Percentiles rank a stretch among this genome's conserved stretches.
Evolutionary conservation across 2,329 filamentous ascomycete genomes (phyloP).

Genomic region (Pseudogymnoascus sp.): DNA sequence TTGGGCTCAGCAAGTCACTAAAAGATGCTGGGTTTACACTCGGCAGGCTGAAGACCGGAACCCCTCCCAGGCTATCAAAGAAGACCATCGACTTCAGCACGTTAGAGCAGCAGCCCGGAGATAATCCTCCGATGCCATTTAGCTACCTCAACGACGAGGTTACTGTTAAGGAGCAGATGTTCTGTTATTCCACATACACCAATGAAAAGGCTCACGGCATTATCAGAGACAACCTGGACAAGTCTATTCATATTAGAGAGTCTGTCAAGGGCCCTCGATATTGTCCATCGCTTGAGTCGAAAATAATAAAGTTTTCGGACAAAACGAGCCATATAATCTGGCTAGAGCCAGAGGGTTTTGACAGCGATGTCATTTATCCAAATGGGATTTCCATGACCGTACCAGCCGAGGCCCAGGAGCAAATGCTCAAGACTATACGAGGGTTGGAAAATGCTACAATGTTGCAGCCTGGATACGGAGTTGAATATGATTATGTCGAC

Average conservation of each 20-base stretch:
- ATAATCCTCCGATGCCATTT: conserved; percentile 81
- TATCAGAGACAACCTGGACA: conserved; percentile 82
- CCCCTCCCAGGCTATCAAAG: conserved; percentile 76
- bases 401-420: conserved; percentile 75
- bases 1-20: conserved; percentile 84
- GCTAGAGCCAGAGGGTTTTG: conserved; percentile 93
- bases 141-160: conserved; percentile 80
- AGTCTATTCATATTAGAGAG: conserved; percentile 92
- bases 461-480: conserved; percentile 92
- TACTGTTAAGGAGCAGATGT: conserved; percentile 69
- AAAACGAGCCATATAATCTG: conserved; percentile 82
- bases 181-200: conserved; percentile 82
- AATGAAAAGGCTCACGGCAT: conserved; percentile 76
- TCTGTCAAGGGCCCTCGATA: conserved; percentile 91
- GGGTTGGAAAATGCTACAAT: conserved; percentile 84
- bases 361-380: conserved; percentile 83
- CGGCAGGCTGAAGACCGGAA: conserved; percentile 90
- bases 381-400: conserved; percentile 98
- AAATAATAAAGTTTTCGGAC: conserved; percentile 78
- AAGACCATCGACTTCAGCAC: conserved; percentile 70
- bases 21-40: conserved; percentile 80
- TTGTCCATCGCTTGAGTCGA: conserved; percentile 90
- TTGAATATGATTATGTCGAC: conserved; percentile 98
- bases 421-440: conserved; percentile 75
- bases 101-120: conserved; percentile 68